Base-by-base conservation (phyloP, 2,329 filamentous ascomycete genomes). In the Ilyonectria destructans region DNA sequence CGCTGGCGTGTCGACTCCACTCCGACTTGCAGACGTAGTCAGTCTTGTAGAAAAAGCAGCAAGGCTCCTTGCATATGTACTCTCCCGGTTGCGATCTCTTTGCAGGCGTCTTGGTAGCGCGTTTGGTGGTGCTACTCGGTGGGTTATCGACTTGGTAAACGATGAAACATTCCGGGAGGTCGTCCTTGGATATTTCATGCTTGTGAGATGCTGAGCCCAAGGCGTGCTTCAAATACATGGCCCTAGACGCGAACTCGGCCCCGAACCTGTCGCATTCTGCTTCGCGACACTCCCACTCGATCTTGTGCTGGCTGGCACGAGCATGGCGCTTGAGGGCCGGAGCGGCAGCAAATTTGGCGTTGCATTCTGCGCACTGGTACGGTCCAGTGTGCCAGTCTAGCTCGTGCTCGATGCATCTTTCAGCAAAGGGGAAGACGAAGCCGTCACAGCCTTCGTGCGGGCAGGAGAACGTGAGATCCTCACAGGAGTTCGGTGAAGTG, bases 391-490 rank as follows among this genome's bases (percentile, higher is more conserved):
- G 77, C 75, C 75, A 78, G 1, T 75, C 66, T 0, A 66, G 33
- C 1, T 77, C 69, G 17, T 78, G 77, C 6, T 67, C 59, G n/a
- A 68, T 64, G n/a, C 74, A 77, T n/a, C 75, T 72, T 5, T 68
- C n/a, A 1, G 45, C 33, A 0, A 69, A 69, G 2, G 57, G 15
- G 9, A 78, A 78, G 0, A 54, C 9, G 29, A 76, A 70, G 1
- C 77, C 76, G n/a, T 78, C 77, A 40, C 77, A 78, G 5, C 65
- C 58, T 2, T 65, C 2, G 43, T 77, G 72, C 0, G 77, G 77
- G n/a, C 77, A 78, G 2, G 67, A 61, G 12, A 70, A 67, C 8
- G 68, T 70, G 2, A 61, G 26, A 4, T 51, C 60, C 12, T 77
- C 75, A 0, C 15, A 15, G 0, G 43, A 35, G 43, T 72, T 75